phyloP scores from a whole-genome alignment of 148 eudicot genomes.

The Spergularia marina region DNA sequence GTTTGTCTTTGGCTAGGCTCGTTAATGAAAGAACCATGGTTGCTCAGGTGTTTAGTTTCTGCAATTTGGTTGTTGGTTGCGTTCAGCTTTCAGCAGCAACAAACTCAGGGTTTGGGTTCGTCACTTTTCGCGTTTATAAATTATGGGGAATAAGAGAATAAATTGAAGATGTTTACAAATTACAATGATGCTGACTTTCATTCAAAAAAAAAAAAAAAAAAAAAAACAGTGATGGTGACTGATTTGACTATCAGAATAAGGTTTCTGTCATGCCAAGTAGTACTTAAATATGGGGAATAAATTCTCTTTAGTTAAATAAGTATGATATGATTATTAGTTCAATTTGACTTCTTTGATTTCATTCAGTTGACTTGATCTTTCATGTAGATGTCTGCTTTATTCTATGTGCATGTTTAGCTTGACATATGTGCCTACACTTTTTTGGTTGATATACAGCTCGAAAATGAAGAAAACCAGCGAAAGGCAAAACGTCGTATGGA shows the following conservation, averaged over 20 bases:
- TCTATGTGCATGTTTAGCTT: conserved; percentile 7
- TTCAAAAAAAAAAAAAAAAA: too few species aligned
- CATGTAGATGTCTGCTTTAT: not conserved
- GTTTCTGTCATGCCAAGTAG: not conserved
- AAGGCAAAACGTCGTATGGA: conserved; percentile 73
- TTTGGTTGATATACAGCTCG: conserved; percentile 49
- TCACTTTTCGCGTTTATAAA: conserved; percentile 5
- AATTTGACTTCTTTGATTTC: conserved; percentile 14
- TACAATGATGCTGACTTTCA: conserved; percentile 13
- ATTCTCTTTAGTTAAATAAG: not conserved
- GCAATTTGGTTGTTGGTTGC: not conserved
- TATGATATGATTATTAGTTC: not conserved
- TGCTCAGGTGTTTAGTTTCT: not conserved
- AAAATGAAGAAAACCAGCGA: conserved; percentile 73
- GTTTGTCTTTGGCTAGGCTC: not conserved
- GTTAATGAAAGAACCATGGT: not conserved
- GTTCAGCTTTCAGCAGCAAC: not conserved
- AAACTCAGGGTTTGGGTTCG: not conserved
- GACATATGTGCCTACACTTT: conserved; percentile 10
- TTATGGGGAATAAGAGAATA: conserved; percentile 9
- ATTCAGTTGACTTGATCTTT: not conserved
- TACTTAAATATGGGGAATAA: not conserved
- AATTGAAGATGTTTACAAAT: conserved; percentile 11
- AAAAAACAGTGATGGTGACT: conserved; percentile 1
- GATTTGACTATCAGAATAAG: not conserved